A percentile compares a stretch with the other conserved stretches of the same genome.
phyloP scores from a whole-genome alignment of 805 yeast genomes.

The Metschnikowia drakensbergensis region DNA sequence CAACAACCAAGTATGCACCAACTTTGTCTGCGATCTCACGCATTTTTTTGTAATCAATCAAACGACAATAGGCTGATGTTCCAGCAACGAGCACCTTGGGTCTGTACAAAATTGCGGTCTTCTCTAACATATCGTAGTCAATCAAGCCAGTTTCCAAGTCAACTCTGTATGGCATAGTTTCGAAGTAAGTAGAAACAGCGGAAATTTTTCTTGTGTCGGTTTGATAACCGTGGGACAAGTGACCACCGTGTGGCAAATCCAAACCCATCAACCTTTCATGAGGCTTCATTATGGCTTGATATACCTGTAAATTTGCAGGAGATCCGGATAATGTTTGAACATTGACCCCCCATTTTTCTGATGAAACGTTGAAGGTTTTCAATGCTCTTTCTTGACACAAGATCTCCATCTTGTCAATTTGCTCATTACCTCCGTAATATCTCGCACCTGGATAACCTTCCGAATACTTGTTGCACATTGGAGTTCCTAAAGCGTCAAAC shows the following conservation, averaged over 20 bases:
- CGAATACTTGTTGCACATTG: constrained; percentile 97
- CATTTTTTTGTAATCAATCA: constrained; percentile 96
- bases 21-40: constrained; percentile 94
- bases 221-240: constrained; percentile 97
- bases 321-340: constrained; percentile 97
- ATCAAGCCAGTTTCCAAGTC: constrained; percentile 88
- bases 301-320: constrained; percentile 96
- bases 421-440: constrained; percentile 98
- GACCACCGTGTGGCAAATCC: constrained; percentile 98
- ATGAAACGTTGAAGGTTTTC: constrained; percentile 75
- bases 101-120: constrained; percentile 86
- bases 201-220: constrained; percentile 91
- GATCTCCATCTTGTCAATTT: constrained; percentile 88
- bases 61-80: constrained; percentile 95
- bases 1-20: constrained; percentile 93
- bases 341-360: constrained; percentile 94
- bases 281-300: constrained; percentile 91
- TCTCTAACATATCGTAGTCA: constrained; percentile 92
- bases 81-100: constrained; percentile 98
- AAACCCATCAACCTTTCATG: constrained; percentile 98
- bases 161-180: constrained; percentile 98
- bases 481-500: constrained; percentile 94
- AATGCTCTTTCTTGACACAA: constrained; percentile 94
- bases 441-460: constrained; percentile 99
- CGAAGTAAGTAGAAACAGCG: constrained; percentile 93